Percentiles rank a stretch among this genome's conserved stretches.
Conservation (phyloP, 148 eudicot genomes). For the Fallopia convolvulus region DNA sequence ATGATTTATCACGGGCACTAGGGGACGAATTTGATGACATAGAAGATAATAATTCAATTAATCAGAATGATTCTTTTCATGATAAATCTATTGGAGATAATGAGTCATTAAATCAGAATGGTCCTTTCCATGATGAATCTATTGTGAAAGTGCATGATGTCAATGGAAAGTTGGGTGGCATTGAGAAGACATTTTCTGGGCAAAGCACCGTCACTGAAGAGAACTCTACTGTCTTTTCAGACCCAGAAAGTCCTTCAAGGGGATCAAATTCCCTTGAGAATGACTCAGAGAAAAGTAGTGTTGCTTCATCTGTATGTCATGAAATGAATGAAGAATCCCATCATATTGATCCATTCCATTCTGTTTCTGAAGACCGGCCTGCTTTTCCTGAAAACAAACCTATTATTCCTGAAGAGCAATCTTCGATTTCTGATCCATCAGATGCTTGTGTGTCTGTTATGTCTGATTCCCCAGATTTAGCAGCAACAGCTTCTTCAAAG, state of each 20-base stretch:
- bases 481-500: conserved; percentile 9
- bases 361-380: neutral
- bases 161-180: conserved; percentile 17
- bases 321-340: conserved; percentile 35
- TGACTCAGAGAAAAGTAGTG: conserved; percentile 53
- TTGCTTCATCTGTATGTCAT: conserved; percentile 44
- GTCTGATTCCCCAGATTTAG: conserved; percentile 11
- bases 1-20: conserved; percentile 61
- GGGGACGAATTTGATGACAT: conserved; percentile 44
- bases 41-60: conserved; percentile 18
- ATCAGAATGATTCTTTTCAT: conserved; percentile 18
- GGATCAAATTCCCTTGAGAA: conserved; percentile 31
- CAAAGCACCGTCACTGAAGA: conserved; percentile 44
- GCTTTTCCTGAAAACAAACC: neutral
- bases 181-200: conserved; percentile 27
- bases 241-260: conserved; percentile 38
- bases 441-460: conserved; percentile 3
- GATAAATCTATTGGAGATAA: conserved; percentile 3
- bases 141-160: conserved; percentile 24
- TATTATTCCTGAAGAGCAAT: neutral
- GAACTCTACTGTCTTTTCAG: conserved; percentile 51
- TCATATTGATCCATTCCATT: neutral
- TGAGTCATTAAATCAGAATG: neutral
- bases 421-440: neutral
- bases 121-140: conserved; percentile 16